Percentiles rank a stretch among this genome's conserved stretches.
These are phyloP conservation scores for Salvia sclarea DNA, from an alignment of 305 asterid genomes.

Conservation along the genomic window DNA sequence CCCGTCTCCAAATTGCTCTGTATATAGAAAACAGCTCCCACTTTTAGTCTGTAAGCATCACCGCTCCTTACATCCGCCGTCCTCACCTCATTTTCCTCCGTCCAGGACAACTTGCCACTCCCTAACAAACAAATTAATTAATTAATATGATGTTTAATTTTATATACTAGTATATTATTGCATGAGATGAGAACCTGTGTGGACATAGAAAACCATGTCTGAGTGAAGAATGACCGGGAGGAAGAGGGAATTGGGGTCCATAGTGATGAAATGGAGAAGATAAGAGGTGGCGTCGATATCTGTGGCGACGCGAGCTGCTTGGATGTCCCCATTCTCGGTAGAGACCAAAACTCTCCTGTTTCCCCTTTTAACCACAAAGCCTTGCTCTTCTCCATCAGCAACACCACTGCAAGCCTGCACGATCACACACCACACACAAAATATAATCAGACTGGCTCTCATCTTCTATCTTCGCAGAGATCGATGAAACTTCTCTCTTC, in stretches of 20 bases:
- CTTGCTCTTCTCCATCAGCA: slow-evolving; percentile 8
- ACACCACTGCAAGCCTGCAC: background rate
- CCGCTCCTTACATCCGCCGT: slow-evolving; percentile 49
- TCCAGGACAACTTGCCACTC: slow-evolving; percentile 71
- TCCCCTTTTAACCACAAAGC: slow-evolving; percentile 44
- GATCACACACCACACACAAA: slow-evolving; percentile 17
- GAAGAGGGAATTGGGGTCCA: slow-evolving; percentile 78
- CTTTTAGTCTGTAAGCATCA: slow-evolving; percentile 54
- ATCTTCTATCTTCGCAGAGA: background rate
- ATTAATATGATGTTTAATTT: too few species aligned
- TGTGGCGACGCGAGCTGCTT: slow-evolving; percentile 46
- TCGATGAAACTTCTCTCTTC: too few species aligned
- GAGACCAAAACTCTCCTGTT: slow-evolving; percentile 42
- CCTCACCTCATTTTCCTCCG: slow-evolving; percentile 47
- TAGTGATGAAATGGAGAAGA: slow-evolving; percentile 75
- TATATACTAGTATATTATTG: too few species aligned
- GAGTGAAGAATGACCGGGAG: slow-evolving; percentile 75
- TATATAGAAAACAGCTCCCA: slow-evolving; percentile 65
- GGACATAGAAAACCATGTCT: slow-evolving; percentile 84
- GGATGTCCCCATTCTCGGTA: slow-evolving; percentile 65
- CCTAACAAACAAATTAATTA: slow-evolving; percentile 48
- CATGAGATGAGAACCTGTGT: slow-evolving; percentile 67
- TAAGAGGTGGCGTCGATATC: slow-evolving; percentile 37
- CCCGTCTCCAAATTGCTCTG: slow-evolving; percentile 61
- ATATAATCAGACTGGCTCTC: background rate